phyloP scores from a whole-genome alignment of 805 yeast species.

The Crinitomyces ghanaensis region DNA sequence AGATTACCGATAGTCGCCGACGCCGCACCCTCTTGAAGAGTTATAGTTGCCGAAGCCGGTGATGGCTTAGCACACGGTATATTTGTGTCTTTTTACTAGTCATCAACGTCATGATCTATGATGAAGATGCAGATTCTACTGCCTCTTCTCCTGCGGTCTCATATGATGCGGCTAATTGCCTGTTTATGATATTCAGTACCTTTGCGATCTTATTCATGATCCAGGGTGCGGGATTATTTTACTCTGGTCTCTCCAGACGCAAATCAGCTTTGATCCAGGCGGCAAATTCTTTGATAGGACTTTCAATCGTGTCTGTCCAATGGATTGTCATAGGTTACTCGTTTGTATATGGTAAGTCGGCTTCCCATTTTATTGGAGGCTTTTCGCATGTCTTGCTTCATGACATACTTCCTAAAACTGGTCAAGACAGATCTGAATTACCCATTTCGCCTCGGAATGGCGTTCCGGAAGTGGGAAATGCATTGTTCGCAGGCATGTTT shows the following conservation, averaged over 20 bases:
- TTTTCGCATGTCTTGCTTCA: slow-evolving; percentile 41
- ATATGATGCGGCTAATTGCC: slow-evolving; percentile 7
- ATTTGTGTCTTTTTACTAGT: no score
- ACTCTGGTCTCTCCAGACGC: slow-evolving; percentile 56
- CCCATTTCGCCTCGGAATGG: no score
- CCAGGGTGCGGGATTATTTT: slow-evolving; percentile 41
- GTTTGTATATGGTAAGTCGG: slow-evolving; percentile 34
- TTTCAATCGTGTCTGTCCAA: slow-evolving; percentile 48
- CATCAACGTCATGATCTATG: no score
- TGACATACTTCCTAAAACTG: slow-evolving; percentile 42
- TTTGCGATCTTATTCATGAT: slow-evolving; percentile 17
- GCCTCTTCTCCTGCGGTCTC: no score
- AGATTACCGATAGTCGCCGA: no score
- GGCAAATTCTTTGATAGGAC: slow-evolving; percentile 54
- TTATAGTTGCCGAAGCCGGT: no score
- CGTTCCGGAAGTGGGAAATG: slow-evolving; percentile 36
- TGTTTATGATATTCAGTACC: slow-evolving; percentile 14
- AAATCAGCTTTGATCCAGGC: slow-evolving; percentile 54
- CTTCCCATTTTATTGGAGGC: slow-evolving; percentile 43
- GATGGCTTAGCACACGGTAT: no score
- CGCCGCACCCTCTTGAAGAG: no score
- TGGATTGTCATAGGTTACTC: slow-evolving; percentile 57
- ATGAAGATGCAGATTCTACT: no score
- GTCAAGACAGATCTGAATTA: slow-evolving; percentile 29
- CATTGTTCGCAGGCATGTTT: slow-evolving; percentile 56